A percentile compares a stretch with the other conserved stretches of the same genome.
phyloP scores from a whole-genome alignment of 2,329 filamentous ascomycete genomes.

The Penicillium sp. region DNA sequence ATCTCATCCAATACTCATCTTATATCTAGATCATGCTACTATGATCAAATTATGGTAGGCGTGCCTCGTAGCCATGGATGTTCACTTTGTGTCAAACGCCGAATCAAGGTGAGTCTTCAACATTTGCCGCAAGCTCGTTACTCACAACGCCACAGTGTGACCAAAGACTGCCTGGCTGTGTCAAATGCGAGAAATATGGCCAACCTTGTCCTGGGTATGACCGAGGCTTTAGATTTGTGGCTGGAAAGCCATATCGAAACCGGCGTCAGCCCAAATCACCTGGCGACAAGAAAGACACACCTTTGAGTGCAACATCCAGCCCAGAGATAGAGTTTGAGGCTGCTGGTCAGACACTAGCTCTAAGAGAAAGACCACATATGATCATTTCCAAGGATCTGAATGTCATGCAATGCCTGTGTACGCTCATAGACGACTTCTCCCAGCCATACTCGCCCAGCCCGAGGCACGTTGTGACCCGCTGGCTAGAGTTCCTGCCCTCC shows the following conservation, averaged over 20 bases:
- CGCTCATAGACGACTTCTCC: conserved; percentile 26
- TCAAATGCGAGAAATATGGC: conserved; percentile 36
- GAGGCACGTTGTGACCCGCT: conserved; percentile 21
- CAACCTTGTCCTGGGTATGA: conserved; percentile 37
- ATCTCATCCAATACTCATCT: neutral
- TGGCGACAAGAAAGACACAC: neutral
- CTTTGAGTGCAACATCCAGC: neutral
- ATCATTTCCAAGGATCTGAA: conserved; percentile 17
- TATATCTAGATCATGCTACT: neutral
- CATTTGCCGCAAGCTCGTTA: neutral
- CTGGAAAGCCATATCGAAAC: conserved; percentile 31
- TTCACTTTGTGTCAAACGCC: conserved; percentile 28
- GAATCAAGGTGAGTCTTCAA: conserved; percentile 25
- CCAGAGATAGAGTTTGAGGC: neutral
- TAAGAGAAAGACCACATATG: neutral
- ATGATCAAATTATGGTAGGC: conserved; percentile 22
- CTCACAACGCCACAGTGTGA: conserved; percentile 32
- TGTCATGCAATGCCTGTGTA: conserved; percentile 24
- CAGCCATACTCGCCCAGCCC: conserved; percentile 17
- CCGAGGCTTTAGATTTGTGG: conserved; percentile 35
- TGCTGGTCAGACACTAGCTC: conserved; percentile 1
- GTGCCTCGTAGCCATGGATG: conserved; percentile 30
- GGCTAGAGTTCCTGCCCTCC: conserved; percentile 26
- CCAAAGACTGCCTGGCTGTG: conserved; percentile 33
- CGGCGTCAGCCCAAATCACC: conserved; percentile 4